phyloP scores from a whole-genome alignment of 148 eudicot species.

The Amaranthus palmeri region DNA sequence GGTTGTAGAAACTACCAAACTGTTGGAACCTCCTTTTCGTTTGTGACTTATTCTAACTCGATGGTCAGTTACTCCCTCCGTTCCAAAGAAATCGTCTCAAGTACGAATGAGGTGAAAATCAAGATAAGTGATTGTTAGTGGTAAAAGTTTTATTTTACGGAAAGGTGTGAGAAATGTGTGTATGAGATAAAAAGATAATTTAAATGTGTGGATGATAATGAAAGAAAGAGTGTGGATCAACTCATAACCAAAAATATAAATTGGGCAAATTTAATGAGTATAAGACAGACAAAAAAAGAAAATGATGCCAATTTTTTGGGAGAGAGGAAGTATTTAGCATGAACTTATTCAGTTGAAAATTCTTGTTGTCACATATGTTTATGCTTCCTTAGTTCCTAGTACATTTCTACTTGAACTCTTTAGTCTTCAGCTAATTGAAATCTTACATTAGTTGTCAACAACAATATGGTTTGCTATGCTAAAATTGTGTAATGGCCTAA shows the following conservation, averaged over 20 bases:
- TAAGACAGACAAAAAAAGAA: too few species aligned
- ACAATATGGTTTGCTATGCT: background rate
- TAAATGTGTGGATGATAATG: too few species aligned
- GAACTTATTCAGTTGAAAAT: background rate
- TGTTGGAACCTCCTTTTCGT: constrained; percentile 2
- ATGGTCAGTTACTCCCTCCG: background rate
- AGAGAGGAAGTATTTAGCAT: constrained; percentile 1
- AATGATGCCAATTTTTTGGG: too few species aligned
- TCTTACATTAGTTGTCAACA: background rate
- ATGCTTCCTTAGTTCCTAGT: background rate
- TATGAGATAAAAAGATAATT: too few species aligned
- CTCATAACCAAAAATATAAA: too few species aligned
- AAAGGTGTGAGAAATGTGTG: too few species aligned
- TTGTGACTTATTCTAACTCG: constrained; percentile 8
- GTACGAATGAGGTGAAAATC: too few species aligned
- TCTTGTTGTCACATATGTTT: background rate
- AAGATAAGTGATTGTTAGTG: too few species aligned
- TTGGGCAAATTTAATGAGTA: too few species aligned
- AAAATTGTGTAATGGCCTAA: background rate
- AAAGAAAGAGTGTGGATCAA: too few species aligned
- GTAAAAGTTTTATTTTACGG: too few species aligned
- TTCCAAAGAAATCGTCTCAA: too few species aligned
- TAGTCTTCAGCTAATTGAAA: background rate
- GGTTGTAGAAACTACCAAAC: background rate
- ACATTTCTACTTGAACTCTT: background rate